phyloP scores from a whole-genome alignment of 2,329 filamentous ascomycete species.

The Zasmidium angulare region DNA sequence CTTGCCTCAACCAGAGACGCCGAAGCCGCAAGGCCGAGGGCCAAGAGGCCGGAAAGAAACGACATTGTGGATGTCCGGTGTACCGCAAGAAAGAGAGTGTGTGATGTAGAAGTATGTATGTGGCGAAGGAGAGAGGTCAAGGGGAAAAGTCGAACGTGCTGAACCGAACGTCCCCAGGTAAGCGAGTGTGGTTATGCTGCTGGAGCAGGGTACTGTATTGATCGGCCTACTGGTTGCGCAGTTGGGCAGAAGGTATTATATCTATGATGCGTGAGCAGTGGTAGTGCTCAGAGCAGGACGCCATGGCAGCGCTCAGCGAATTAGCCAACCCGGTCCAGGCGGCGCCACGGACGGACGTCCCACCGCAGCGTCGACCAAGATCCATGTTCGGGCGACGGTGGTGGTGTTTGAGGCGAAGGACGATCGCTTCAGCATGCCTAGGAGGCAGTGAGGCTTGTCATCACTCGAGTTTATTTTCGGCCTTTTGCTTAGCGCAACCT shows the following conservation, averaged over 20 bases:
- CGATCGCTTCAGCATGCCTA: not conserved
- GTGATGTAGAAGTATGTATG: not conserved
- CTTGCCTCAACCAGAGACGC: conserved; percentile 11
- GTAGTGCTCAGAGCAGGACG: not conserved
- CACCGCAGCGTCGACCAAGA: not conserved
- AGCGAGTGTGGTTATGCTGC: not conserved
- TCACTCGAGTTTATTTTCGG: not conserved
- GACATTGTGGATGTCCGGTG: conserved; percentile 1
- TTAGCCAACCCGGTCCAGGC: not conserved
- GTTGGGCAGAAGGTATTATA: not conserved
- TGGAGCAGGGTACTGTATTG: not conserved
- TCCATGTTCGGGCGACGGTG: not conserved
- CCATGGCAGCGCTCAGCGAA: not conserved
- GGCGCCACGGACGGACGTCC: not conserved
- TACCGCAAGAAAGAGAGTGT: not conserved
- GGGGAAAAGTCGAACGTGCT: not conserved
- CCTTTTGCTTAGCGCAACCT: not conserved
- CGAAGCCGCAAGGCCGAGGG: conserved; percentile 10
- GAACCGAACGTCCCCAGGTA: not conserved
- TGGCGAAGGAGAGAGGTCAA: not conserved
- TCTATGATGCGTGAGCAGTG: not conserved
- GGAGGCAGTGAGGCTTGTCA: not conserved
- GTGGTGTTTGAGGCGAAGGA: not conserved
- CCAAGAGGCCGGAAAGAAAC: conserved; percentile 6
- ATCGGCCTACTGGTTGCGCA: not conserved